phyloP scores from a whole-genome alignment of 1,284 basidiomycete genomes.

The Cerrena zonata region DNA sequence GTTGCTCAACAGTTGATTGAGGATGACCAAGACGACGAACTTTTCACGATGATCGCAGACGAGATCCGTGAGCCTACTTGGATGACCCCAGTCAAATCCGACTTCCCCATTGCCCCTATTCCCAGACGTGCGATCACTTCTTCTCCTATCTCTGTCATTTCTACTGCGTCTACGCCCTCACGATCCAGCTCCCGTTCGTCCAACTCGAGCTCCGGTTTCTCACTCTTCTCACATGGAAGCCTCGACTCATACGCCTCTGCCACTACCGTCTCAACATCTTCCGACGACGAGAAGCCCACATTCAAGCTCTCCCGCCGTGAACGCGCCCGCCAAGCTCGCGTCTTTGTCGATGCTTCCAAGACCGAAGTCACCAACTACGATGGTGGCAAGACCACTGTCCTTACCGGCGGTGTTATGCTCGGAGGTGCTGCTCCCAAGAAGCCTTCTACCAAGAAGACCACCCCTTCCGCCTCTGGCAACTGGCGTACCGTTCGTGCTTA shows the following conservation, averaged over 20 bases:
- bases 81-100: slow-evolving; percentile 55
- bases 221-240: slow-evolving; percentile 41
- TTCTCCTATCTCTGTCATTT: slow-evolving; percentile 47
- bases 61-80: slow-evolving; percentile 62
- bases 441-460: slow-evolving; percentile 21
- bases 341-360: slow-evolving; percentile 66
- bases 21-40: slow-evolving; percentile 66
- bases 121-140: slow-evolving; percentile 38
- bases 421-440: slow-evolving; percentile 39
- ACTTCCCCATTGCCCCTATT: slow-evolving; percentile 41
- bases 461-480: slow-evolving; percentile 31
- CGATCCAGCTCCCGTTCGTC: slow-evolving; percentile 72
- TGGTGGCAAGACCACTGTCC: slow-evolving; percentile 77
- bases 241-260: slow-evolving; percentile 36
- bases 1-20: slow-evolving; percentile 68
- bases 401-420: slow-evolving; percentile 81
- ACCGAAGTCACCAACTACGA: slow-evolving; percentile 76
- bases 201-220: slow-evolving; percentile 61
- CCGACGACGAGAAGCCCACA: slow-evolving; percentile 27
- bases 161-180: slow-evolving; percentile 56
- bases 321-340: slow-evolving; percentile 56
- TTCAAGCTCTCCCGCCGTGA: slow-evolving; percentile 59
- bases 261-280: slow-evolving; percentile 30
- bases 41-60: slow-evolving; percentile 68
- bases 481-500: slow-evolving; percentile 44